Base-by-base conservation (phyloP, 176 grass and related monocot species). In the Coix lacrymajobi region DNA sequence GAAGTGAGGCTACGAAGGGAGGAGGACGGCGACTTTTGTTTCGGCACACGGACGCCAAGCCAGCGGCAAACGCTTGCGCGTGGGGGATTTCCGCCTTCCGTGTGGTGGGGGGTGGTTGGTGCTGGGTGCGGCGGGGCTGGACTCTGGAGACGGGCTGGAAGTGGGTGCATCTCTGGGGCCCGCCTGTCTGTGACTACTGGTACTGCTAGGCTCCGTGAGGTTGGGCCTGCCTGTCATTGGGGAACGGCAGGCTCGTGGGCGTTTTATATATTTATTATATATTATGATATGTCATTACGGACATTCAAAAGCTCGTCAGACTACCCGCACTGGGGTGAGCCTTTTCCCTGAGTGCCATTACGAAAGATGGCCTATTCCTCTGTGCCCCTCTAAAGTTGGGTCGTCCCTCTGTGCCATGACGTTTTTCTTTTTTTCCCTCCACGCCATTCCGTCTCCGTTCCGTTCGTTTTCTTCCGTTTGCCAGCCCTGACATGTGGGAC, bases 1-100 rank as follows among this genome's bases (percentile, higher is more conserved):
- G 73, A 69, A 37, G 36, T 20, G 62, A 78, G 73, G 16, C 22
- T 20, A 56, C 2, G 67, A 37, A 20, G n/a, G 49, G 79, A 48
- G 66, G 86, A 31, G 32, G 62, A 88, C 81, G 70, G 87, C 77
- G 82, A 81, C 77, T 89, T 85, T 52, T 76, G 69, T 68, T 79
- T 88, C 66, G 80, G 80, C 73, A 22, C 66, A 71, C 80, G 75
- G 66, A 88, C 79, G 67, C 66, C 65, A 88, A 87, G 73, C 73
- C 39, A 69, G 24, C 30, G 12, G 72, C 60, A 16, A 54, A 54
- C 30, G 72, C 45, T 51, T 49, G 62, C 77, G 77, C 62, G 61
- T 75, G 61, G 87, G 87, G 82, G 28, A 12, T 79, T 85, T 76
- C 31, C 75, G 81, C 36, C 66, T 85, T 63, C 32, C 76, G 81